phyloP scores from a whole-genome alignment of 148 eudicot genomes.

The Vaccinium myrtillus region DNA sequence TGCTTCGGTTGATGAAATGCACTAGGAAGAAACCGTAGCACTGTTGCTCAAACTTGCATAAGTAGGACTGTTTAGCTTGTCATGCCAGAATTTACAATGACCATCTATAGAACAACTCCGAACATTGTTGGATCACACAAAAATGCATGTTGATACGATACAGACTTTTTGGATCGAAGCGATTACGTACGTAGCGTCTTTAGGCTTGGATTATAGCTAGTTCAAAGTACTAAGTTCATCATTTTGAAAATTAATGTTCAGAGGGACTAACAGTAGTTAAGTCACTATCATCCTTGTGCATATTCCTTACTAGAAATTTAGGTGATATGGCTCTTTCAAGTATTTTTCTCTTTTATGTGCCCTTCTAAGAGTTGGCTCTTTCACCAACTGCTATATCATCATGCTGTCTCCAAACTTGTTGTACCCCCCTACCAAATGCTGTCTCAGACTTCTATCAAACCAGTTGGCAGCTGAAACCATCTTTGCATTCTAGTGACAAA shows the following conservation, averaged over 20 bases:
- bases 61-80: neutral
- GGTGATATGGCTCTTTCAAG: neutral
- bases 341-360: neutral
- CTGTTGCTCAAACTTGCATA: neutral
- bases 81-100: neutral
- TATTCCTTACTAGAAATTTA: neutral
- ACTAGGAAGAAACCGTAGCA: too few species aligned
- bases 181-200: neutral
- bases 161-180: neutral
- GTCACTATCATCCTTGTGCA: neutral
- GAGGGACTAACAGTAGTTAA: neutral
- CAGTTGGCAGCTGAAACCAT: conserved; percentile 5
- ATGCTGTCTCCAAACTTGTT: neutral
- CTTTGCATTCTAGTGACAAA: neutral
- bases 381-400: neutral
- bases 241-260: neutral
- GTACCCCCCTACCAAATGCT: neutral
- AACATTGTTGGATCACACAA: neutral
- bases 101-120: neutral
- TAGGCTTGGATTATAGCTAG: neutral
- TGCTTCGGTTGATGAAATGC: neutral
- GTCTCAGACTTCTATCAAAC: neutral
- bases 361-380: neutral
- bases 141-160: neutral
- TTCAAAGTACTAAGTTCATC: neutral